These are phyloP conservation scores for Nannochloris sp. DNA, from an alignment of 139 green algal species.

Conservation along the genomic window DNA sequence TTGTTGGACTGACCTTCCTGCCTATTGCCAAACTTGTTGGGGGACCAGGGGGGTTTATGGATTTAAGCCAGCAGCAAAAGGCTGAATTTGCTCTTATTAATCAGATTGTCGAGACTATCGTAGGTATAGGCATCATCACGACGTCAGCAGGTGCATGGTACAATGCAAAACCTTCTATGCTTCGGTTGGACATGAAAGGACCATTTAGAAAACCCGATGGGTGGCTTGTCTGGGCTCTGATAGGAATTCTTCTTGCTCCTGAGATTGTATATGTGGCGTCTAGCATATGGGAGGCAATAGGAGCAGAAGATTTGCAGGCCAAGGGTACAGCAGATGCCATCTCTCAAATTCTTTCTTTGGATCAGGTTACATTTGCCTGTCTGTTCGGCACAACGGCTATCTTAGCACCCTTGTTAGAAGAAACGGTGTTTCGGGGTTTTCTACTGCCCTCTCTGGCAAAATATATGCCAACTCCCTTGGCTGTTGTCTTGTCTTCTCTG, in stretches of 20 bases:
- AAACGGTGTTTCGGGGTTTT: slow-evolving; percentile 85
- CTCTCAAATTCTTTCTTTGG: slow-evolving; percentile 55
- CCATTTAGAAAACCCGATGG: slow-evolving; percentile 52
- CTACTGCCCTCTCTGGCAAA: slow-evolving; percentile 71
- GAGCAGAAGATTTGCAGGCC: background rate
- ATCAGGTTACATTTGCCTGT: slow-evolving; percentile 49
- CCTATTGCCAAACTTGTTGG: slow-evolving; percentile 31
- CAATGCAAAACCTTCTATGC: slow-evolving; percentile 9
- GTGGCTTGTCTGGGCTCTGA: slow-evolving; percentile 65
- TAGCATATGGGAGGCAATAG: slow-evolving; percentile 9
- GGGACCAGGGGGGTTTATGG: slow-evolving; percentile 22
- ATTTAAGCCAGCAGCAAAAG: slow-evolving; percentile 23
- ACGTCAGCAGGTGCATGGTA: slow-evolving; percentile 33
- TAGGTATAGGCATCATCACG: slow-evolving; percentile 43
- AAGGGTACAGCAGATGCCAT: slow-evolving; percentile 68
- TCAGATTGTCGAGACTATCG: slow-evolving; percentile 44
- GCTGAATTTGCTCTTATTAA: slow-evolving; percentile 28
- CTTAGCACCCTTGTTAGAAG: slow-evolving; percentile 75
- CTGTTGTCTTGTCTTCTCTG: slow-evolving; percentile 47
- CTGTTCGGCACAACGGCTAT: slow-evolving; percentile 41
- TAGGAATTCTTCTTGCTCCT: slow-evolving; percentile 51
- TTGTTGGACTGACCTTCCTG: slow-evolving; percentile 54
- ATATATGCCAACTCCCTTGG: slow-evolving; percentile 32
- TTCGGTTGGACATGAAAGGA: slow-evolving; percentile 22
- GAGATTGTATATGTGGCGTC: slow-evolving; percentile 45